Base-by-base conservation (phyloP, 2,329 filamentous ascomycete genomes). In the Chaetomium globosum region DNA sequence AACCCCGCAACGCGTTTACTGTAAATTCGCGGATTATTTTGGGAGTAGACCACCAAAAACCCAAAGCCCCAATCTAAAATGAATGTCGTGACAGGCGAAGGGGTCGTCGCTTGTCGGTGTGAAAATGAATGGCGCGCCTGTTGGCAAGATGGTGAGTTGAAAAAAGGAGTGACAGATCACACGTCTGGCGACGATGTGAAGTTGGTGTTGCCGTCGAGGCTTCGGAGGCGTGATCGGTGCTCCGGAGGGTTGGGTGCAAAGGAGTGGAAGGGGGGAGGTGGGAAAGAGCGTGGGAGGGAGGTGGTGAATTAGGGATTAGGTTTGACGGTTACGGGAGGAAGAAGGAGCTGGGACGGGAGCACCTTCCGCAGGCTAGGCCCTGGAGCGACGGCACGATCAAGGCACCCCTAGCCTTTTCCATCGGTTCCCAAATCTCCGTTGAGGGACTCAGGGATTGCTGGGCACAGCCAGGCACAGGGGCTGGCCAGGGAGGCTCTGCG, bases 101-200 rank as follows among this genome's bases (percentile, higher is more conserved):
- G 64, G 60, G 67, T 67, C 62, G 63, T 59, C 51, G 56, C 31
- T 64, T 39, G 64, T 67, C 54, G 51, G 63, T 56, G 56, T 48
- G 43, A 48, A 80, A 85, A 85, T 73, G 83, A 86, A 79, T 81
- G 85, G 78, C 81, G 79, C 77, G 82, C 83, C 84, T 77, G 82
- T 81, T 82, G 80, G 81, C 81, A 67, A 70, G 68, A 68, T 62
- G 61, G 65, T 31, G 53, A 7, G 30, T 7, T 6, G 66, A 69
- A 69, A 65, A 67, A 71, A 69, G 66, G 67, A 71, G 65, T 53
- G 68, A 66, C 54, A 63, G 64, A 63, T 68, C 69, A 71, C 71
- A 65, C 65, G 70, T 68, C 70, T 69, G 60, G 30, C 61, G 67
- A 71, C 67, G 57, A 67, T 67, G 70, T 66, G 69, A 70, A 63